phyloP scores from a whole-genome alignment of 2,329 filamentous ascomycete genomes.

The Metarhizium robertsii region DNA sequence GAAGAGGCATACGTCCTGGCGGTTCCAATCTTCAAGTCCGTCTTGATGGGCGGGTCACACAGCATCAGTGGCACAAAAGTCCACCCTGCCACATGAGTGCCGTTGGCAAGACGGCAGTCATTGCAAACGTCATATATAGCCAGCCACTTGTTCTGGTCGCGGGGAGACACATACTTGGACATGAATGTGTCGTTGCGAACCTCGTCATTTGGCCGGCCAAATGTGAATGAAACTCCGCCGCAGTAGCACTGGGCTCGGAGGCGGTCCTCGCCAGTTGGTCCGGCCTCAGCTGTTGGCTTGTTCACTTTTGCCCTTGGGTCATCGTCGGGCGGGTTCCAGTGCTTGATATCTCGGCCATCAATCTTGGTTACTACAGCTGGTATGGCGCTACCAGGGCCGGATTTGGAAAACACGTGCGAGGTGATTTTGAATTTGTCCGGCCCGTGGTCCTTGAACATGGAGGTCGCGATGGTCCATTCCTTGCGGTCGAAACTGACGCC shows the following conservation, averaged over 20 bases:
- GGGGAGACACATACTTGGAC: conserved; percentile 24
- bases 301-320: conserved; percentile 17
- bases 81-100: conserved; percentile 34
- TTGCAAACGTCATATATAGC: conserved; percentile 31
- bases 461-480: conserved; percentile 29
- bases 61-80: conserved; percentile 27
- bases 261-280: conserved; percentile 25
- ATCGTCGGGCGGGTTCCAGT: conserved; percentile 26
- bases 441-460: conserved; percentile 29
- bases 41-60: conserved; percentile 26
- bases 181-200: conserved; percentile 20
- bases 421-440: conserved; percentile 24
- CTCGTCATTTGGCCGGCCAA: conserved; percentile 27
- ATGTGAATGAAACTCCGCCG: conserved; percentile 36
- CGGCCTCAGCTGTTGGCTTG: conserved; percentile 20
- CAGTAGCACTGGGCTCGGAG: conserved; percentile 36
- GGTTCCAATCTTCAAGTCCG: conserved; percentile 31
- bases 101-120: conserved; percentile 34
- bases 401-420: conserved; percentile 27
- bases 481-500: conserved; percentile 21
- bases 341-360: conserved; percentile 17
- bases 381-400: conserved; percentile 27
- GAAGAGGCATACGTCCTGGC: conserved; percentile 33
- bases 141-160: conserved; percentile 31
- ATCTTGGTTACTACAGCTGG: conserved; percentile 24